Evolutionary conservation across 179 eudicot species (phyloP).

Genomic region (Gypsophila paniculata): DNA sequence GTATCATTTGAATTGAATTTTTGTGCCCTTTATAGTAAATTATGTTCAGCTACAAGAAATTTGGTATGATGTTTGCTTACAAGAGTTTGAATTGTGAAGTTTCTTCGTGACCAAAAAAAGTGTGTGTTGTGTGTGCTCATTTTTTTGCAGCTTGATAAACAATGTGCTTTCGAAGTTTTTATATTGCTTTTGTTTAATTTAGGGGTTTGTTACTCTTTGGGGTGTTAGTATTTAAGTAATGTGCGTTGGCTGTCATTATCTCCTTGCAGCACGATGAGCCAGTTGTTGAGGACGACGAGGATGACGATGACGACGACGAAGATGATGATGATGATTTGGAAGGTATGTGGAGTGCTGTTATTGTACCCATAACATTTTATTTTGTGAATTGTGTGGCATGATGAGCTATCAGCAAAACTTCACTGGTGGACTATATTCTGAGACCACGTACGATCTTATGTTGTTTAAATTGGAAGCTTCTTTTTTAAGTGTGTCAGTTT

Average conservation of each 20-base stretch:
- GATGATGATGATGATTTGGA: slow-evolving; percentile 40
- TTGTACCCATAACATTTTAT: background rate
- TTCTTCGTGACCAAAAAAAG: too few species aligned
- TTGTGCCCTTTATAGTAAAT: too few species aligned
- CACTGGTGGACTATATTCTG: background rate
- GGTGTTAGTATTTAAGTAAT: background rate
- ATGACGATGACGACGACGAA: slow-evolving; percentile 48
- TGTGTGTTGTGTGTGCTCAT: background rate
- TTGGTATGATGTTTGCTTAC: background rate
- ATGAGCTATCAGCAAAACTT: background rate
- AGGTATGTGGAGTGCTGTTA: slow-evolving; percentile 22
- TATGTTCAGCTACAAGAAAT: too few species aligned
- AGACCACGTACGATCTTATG: background rate
- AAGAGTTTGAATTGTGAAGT: too few species aligned
- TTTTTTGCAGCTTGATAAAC: slow-evolving; percentile 40
- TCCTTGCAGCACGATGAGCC: slow-evolving; percentile 42
- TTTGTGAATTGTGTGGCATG: background rate
- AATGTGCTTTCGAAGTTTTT: too few species aligned
- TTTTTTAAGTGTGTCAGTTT: background rate
- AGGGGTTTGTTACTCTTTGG: too few species aligned
- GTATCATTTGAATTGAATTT: too few species aligned
- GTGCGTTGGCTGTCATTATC: background rate
- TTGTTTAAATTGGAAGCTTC: background rate
- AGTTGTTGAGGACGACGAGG: slow-evolving; percentile 41
- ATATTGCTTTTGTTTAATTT: too few species aligned